Base-by-base conservation (phyloP, 228 moss, liverwort and hornwort species). In the Sphagnum fallax region DNA sequence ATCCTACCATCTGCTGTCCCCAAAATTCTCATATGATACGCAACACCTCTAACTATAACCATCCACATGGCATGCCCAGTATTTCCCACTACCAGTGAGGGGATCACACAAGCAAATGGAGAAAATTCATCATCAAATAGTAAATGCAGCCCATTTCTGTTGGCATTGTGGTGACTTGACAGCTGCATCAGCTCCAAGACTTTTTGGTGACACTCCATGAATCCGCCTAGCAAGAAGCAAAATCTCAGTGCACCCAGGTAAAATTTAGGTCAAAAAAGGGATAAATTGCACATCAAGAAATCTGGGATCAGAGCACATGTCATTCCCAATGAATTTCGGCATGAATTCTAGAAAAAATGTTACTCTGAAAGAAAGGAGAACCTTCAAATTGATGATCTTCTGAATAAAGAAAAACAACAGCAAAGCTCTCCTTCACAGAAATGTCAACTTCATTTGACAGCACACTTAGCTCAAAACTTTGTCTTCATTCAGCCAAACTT, bases 181-280 rank as follows among this genome's bases (percentile, higher is more conserved):
- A 95, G 65, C 71, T 89, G 89, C 66, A 89, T 79, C 64, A 95
- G 74, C 74, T 95, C 95, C 80, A 95, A 75, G 18, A 84, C 62
- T 67, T 79, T 79, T 86, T 51, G 95, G 86, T 6, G 76, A 82
- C 64, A 88, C 84, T 66, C 81, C 51, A 65, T 91, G 91, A 78
- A 95, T 91, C 48, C 91, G 83, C 92, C 92, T 87, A 80, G 72
- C 74, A 68, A 52, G 9, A 55, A 55, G 9, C 9, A 12, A 7
- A 55, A 7, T 55, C 12, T 32, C 32, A 32, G 32, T 32, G 32
- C 32, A 32, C 53, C 12, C 18, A 16, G 6, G 10, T 49, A 51
- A 52, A 58, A 14, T 57, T 50, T 16, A 8, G 9, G 13, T 14
- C 13, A 52, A 52, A n/a, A 49, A 52, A 12, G 64, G 9, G 10